Base-by-base conservation (phyloP, 164 flowering plant species). In the Brasenia schreberi region DNA sequence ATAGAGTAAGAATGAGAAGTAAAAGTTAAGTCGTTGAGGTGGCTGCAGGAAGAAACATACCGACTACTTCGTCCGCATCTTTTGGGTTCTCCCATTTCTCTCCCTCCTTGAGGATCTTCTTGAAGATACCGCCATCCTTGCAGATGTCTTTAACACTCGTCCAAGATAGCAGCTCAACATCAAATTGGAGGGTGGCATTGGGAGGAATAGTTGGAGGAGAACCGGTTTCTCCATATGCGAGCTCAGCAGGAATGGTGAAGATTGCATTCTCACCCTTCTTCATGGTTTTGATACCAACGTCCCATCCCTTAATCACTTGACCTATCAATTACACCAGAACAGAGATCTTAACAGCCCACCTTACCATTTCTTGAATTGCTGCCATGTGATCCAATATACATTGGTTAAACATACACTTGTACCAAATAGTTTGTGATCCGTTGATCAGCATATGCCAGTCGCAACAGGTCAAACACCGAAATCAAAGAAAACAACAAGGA, bases 281-380 rank as follows among this genome's bases (percentile, higher is more conserved):
- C 99, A 94, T 94, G 1, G 99, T 94, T 69, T 87, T 91, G 72
- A 94, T 94, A 44, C 99, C 99, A 63, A 62, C 63, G 43, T 94
- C 99, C 97, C 99, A 94, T 81, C 99, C 99, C 76, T 88, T 87
- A 27, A 94, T 94, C 33, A 94, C 99, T 83, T 88, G 91, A 0
- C 97, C 97, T 94, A 77, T 19, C 60, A 81, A 18, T 42, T 0
- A 56, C 66, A 9, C 56, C 56, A 49, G 4, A 18, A 52, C 19
- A 4, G 39, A 33, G 39, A 33, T 33, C 39, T 33, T 33, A 33
- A 33, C 39, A 33, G 39, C 2, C 39, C 39, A 33, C 39, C 3
- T 33, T 33, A 33, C 39, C 3, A 3, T 33, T 33, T 33, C 39
- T 33, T 33, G 3, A 33, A 33, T 33, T 33, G 4, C 39, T 33